phyloP scores from a whole-genome alignment of 2,329 filamentous ascomycete genomes.

The Alternaria sp. region DNA sequence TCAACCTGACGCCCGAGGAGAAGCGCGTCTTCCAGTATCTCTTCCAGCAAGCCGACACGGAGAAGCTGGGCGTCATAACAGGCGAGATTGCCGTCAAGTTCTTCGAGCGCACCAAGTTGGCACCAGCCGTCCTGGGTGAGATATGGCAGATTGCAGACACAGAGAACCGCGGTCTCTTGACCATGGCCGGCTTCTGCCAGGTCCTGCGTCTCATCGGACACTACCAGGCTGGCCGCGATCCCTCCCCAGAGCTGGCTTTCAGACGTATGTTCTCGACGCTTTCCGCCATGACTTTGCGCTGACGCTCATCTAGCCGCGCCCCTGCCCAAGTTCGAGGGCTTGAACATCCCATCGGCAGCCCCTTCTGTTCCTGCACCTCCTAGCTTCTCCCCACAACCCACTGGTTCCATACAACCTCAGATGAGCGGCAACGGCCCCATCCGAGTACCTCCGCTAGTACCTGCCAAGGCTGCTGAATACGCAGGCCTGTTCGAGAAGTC shows the following conservation, averaged over 20 bases:
- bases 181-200: slow-evolving; percentile 89
- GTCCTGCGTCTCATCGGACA: slow-evolving; percentile 95
- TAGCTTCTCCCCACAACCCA: slow-evolving; percentile 52
- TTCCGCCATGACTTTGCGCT: slow-evolving; percentile 20
- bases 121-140: slow-evolving; percentile 86
- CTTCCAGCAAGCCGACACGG: slow-evolving; percentile 90
- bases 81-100: slow-evolving; percentile 97
- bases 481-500: slow-evolving; percentile 90
- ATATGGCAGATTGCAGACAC: slow-evolving; percentile 99
- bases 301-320: slow-evolving; percentile 67
- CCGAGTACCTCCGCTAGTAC: slow-evolving; percentile 85
- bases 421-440: slow-evolving; percentile 66
- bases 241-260: slow-evolving; percentile 80
- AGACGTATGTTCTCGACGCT: slow-evolving; percentile 62
- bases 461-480: slow-evolving; percentile 91
- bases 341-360: slow-evolving; percentile 61
- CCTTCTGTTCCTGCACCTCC: slow-evolving; percentile 57
- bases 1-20: slow-evolving; percentile 90
- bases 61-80: slow-evolving; percentile 90
- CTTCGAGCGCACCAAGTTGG: slow-evolving; percentile 93
- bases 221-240: slow-evolving; percentile 86
- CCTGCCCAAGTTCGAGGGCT: slow-evolving; percentile 90
- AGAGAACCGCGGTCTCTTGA: slow-evolving; percentile 93
- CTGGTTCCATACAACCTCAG: slow-evolving; percentile 48
- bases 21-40: slow-evolving; percentile 93